Evolutionary conservation across 768 basidiomycete genomes (phyloP).

Genomic region (Rhodotorula kratochvilovae): DNA sequence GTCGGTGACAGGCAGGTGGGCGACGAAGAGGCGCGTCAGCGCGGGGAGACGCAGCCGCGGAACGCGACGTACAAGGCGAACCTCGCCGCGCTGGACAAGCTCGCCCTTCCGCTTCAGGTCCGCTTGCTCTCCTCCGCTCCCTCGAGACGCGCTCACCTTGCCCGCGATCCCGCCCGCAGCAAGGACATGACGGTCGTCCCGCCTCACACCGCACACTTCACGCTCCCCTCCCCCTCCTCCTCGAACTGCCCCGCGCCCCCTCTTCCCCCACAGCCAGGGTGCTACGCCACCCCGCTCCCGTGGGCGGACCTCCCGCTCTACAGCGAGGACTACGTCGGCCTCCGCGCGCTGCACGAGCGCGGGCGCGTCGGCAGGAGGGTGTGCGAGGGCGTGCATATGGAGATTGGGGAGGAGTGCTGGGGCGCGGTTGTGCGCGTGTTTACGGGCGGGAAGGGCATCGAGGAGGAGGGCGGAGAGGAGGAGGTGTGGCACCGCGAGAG

Average conservation of each 20-base stretch:
- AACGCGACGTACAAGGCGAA: slow-evolving; percentile 40
- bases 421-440: slow-evolving; percentile 33
- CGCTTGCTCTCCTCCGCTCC: neutral
- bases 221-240: slow-evolving; percentile 30
- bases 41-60: neutral
- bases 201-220: slow-evolving; percentile 38
- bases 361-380: slow-evolving; percentile 21
- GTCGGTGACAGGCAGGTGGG: slow-evolving; percentile 29
- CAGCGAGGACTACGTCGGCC: slow-evolving; percentile 43
- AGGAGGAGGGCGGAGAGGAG: neutral
- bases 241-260: slow-evolving; percentile 15
- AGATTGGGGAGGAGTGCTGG: slow-evolving; percentile 42
- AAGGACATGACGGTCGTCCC: slow-evolving; percentile 41
- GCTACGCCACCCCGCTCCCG: slow-evolving; percentile 27
- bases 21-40: neutral
- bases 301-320: slow-evolving; percentile 40
- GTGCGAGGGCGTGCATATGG: slow-evolving; percentile 45
- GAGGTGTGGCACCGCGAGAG: neutral
- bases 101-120: slow-evolving; percentile 43
- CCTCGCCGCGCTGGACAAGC: slow-evolving; percentile 33
- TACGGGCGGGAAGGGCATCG: neutral
- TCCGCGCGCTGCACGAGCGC: slow-evolving; percentile 36
- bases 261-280: slow-evolving; percentile 3
- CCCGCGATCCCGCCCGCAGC: neutral
- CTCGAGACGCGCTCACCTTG: too few relatives aligned